These are phyloP conservation scores for Exophiala sideris DNA, from an alignment of 2,329 filamentous ascomycete genomes.

Conservation along the genomic window DNA sequence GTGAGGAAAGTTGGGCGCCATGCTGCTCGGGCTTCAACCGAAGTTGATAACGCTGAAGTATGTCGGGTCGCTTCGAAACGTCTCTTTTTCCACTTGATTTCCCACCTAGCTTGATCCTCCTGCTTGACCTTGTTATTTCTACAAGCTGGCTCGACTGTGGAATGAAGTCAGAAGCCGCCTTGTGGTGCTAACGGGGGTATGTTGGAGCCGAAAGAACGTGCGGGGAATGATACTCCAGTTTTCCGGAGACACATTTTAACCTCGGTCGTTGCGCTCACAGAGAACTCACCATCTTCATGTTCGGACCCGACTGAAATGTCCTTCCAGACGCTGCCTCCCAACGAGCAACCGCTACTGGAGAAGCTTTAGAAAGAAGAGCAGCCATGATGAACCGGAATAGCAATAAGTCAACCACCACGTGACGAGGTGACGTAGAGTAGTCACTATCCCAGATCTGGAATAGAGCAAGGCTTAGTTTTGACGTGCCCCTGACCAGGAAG, in stretches of 20 bases:
- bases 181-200: no score
- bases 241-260: not conserved
- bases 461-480: not conserved
- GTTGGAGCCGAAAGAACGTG: not conserved
- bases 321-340: not conserved
- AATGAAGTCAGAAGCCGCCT: no score
- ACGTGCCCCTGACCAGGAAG: not conserved
- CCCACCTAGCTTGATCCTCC: not conserved
- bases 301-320: not conserved
- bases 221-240: not conserved
- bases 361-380: not conserved
- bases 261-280: not conserved
- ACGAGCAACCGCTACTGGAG: no score
- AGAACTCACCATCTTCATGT: no score
- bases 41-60: not conserved
- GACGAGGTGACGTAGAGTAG: not conserved
- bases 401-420: not conserved
- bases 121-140: not conserved
- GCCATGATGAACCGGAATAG: not conserved
- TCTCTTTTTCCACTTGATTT: no score
- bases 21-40: not conserved
- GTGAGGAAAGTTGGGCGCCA: slow-evolving; percentile 22
- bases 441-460: not conserved
- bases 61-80: no score
- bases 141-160: no score